phyloP scores from a whole-genome alignment of 106 monocot genomes.

The Allium fistulosum region DNA sequence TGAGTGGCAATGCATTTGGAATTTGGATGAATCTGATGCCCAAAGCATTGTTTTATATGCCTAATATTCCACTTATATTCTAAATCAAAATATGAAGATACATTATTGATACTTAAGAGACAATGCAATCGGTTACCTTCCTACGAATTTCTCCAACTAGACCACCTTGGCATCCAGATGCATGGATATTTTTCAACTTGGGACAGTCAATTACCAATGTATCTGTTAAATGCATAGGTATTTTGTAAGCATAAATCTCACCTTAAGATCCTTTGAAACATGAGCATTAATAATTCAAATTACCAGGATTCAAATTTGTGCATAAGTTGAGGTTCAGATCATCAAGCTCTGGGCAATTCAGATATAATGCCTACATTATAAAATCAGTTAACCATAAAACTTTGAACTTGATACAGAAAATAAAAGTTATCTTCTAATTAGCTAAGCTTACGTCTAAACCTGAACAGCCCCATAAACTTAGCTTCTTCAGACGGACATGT shows the following conservation, averaged over 20 bases:
- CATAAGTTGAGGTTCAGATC: conserved; percentile 92
- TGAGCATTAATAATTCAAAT: not conserved
- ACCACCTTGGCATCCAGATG: conserved; percentile 75
- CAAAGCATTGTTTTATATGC: no score
- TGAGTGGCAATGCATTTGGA: no score
- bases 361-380: conserved; percentile 57
- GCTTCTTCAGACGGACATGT: conserved; percentile 65
- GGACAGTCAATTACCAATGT: conserved; percentile 82
- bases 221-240: conserved; percentile 30
- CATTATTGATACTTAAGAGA: not conserved
- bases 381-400: conserved; percentile 1
- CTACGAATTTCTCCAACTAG: conserved; percentile 63
- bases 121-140: conserved; percentile 37
- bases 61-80: no score
- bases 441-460: conserved; percentile 70
- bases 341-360: conserved; percentile 82
- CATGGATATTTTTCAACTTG: conserved; percentile 64
- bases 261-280: not conserved
- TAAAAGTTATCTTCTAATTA: not conserved
- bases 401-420: not conserved
- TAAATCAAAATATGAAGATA: no score
- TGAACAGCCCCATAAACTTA: conserved; percentile 97
- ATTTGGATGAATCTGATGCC: no score
- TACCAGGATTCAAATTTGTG: conserved; percentile 87
- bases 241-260: not conserved